phyloP scores from a whole-genome alignment of 108 stramenopile genomes.

The Seminavis robusta region DNA sequence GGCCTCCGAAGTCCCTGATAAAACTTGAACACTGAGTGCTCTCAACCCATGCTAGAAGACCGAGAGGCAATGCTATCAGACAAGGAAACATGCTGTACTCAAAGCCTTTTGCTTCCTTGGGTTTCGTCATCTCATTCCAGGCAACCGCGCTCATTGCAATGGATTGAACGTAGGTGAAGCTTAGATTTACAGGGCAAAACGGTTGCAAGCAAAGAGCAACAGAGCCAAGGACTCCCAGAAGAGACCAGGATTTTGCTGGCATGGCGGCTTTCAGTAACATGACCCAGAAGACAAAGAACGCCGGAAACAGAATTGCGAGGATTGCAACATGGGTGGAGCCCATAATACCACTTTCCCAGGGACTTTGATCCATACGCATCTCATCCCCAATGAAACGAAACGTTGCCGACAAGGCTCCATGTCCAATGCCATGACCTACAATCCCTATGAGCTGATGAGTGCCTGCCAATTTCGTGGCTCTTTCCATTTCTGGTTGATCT shows the following conservation, averaged over 20 bases:
- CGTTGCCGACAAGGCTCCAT: conserved; percentile 5
- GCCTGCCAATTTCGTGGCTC: background rate
- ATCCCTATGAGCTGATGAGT: conserved; percentile 10
- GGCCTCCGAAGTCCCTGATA: conserved; percentile 17
- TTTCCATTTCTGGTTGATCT: conserved; percentile 9
- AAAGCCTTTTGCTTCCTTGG: conserved; percentile 15
- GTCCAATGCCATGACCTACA: conserved; percentile 16
- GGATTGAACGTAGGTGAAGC: conserved; percentile 25
- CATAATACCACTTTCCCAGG: too few relatives aligned
- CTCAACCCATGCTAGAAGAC: conserved; percentile 23
- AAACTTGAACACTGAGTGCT: conserved; percentile 21
- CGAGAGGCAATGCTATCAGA: conserved; percentile 15
- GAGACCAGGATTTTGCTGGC: conserved; percentile 5
- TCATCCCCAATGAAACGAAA: conserved; percentile 7
- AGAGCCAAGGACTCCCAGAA: background rate
- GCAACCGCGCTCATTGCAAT: conserved; percentile 13
- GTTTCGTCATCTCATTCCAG: conserved; percentile 17
- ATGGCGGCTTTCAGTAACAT: conserved; percentile 9
- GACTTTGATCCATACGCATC: background rate
- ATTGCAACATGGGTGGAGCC: too few relatives aligned
- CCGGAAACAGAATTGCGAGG: background rate
- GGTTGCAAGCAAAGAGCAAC: background rate
- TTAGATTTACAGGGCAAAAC: conserved; percentile 1
- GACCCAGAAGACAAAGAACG: conserved; percentile 15
- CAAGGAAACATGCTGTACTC: conserved; percentile 12